Evolutionary conservation across 2,329 filamentous ascomycete species (phyloP).

Genomic region (Simplicillium aogashimaense): DNA sequence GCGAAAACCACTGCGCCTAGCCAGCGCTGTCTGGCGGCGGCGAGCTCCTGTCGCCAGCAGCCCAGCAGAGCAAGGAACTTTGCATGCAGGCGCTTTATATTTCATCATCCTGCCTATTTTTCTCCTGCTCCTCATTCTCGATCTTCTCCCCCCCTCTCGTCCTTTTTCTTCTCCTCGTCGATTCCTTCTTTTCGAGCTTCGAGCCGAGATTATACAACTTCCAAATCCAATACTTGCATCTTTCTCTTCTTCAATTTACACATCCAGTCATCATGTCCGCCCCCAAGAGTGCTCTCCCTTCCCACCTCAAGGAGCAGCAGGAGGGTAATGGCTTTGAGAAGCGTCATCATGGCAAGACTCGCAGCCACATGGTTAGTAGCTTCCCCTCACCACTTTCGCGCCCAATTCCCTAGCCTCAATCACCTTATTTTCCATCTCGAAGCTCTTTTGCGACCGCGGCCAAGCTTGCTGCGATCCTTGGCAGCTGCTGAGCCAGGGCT

Average conservation of each 20-base stretch:
- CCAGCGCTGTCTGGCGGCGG: no score
- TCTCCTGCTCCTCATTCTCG: background rate
- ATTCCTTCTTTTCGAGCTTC: background rate
- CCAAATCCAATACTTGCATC: background rate
- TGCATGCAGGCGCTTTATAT: background rate
- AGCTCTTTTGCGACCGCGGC: no score
- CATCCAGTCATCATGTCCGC: slow-evolving; percentile 14
- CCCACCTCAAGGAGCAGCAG: slow-evolving; percentile 53
- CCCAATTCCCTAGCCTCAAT: background rate
- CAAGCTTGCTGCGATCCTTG: no score
- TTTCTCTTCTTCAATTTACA: background rate
- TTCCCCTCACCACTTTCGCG: slow-evolving; percentile 3
- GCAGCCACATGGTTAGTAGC: slow-evolving; percentile 71
- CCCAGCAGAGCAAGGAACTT: no score
- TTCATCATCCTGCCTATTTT: background rate
- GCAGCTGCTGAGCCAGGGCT: no score
- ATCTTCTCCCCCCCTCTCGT: background rate
- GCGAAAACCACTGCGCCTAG: no score
- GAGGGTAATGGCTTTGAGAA: slow-evolving; percentile 42
- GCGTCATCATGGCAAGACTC: slow-evolving; percentile 75
- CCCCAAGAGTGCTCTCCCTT: slow-evolving; percentile 67
- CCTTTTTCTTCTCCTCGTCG: background rate
- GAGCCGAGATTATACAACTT: background rate
- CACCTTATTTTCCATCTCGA: background rate
- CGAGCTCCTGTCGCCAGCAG: no score